Evolutionary conservation across 345 rosid genomes (phyloP), one percentile per base, ranked within the genome.

Genomic region (Microthlaspi erraticum): DNA sequence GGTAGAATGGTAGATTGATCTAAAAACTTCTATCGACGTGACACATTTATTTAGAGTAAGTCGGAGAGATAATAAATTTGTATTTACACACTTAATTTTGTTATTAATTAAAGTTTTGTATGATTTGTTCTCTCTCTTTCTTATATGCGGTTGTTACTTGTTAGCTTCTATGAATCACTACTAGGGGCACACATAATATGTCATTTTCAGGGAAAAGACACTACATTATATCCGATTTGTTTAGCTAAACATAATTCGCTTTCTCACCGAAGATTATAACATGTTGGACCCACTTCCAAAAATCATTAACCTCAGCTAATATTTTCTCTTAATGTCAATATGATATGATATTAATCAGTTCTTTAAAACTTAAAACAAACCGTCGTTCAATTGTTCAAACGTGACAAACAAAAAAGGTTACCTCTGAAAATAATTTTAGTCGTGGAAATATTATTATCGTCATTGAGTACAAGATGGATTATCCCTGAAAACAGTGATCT

Each of bases 71-170:
- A 38, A 6, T 57, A 36, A 14, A 37, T 34, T 34, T 54, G 3
- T 63, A 14, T 7, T 36, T 37, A 37, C 12, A 64, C 26, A 46
- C n/a, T 31, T 55, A 55, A n/a, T 29, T 34, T 9, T 52, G 37
- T 23, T 29, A 31, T 33, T 14, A 45, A 12, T 51, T 1, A 14
- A 26, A 51, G 2, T 14, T 38, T 72, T 46, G 8, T 38, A 38
- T 38, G 52, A 48, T 48, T 17, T 48, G 10, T 53, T 63, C 13
- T 29, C 6, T 45, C 44, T 14, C 7, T 16, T 52, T 23, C 4
- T 26, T 26, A 26, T 65, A 0, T 64, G 66, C 38, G 71, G 65
- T 44, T 55, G 76, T 48, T 64, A 55, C 59, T 44, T 55, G 76
- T 48, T 64, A 55, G 71, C 11, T 38, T 38, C n/a, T 56, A 10